Conservation (phyloP, 345 rosid genomes). For the Pugionium dolabratum region DNA sequence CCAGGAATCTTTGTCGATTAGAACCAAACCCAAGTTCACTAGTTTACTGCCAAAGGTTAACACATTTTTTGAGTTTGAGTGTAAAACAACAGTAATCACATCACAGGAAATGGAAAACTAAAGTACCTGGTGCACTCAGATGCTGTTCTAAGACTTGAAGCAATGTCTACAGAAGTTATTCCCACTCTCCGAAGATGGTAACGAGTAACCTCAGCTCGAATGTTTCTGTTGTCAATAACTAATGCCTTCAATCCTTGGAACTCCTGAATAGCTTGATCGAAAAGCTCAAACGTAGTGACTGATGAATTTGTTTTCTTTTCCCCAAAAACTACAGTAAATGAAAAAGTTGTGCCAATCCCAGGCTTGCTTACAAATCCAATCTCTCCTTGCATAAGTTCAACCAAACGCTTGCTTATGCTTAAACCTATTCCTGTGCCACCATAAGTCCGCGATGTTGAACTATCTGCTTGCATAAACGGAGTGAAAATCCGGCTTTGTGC, state of each 20-base stretch:
- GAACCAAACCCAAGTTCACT: slow-evolving; percentile 52
- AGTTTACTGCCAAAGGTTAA: slow-evolving; percentile 39
- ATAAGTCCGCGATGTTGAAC: slow-evolving; percentile 91
- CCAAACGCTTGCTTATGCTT: slow-evolving; percentile 87
- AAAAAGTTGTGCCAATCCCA: slow-evolving; percentile 78
- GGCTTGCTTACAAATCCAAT: slow-evolving; percentile 85
- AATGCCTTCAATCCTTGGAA: slow-evolving; percentile 66
- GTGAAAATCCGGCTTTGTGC: slow-evolving; percentile 84
- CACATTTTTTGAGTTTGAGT: too few species aligned
- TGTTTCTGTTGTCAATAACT: slow-evolving; percentile 67
- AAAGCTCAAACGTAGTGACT: slow-evolving; percentile 50
- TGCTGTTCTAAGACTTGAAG: slow-evolving; percentile 51
- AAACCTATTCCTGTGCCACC: slow-evolving; percentile 98
- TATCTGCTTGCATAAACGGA: slow-evolving; percentile 97
- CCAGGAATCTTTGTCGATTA: slow-evolving; percentile 81
- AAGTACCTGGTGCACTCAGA: slow-evolving; percentile 43
- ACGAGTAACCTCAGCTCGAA: slow-evolving; percentile 75
- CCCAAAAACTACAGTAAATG: slow-evolving; percentile 68
- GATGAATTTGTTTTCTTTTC: slow-evolving; percentile 50
- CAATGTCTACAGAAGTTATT: slow-evolving; percentile 47
- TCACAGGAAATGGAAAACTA: background rate
- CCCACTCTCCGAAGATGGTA: slow-evolving; percentile 81
- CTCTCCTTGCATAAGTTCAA: slow-evolving; percentile 92
- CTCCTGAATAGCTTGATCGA: slow-evolving; percentile 49
- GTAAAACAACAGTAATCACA: background rate